Evolutionary conservation across 441 rosid species (phyloP).

Genomic region (Corymbia citriodora): DNA sequence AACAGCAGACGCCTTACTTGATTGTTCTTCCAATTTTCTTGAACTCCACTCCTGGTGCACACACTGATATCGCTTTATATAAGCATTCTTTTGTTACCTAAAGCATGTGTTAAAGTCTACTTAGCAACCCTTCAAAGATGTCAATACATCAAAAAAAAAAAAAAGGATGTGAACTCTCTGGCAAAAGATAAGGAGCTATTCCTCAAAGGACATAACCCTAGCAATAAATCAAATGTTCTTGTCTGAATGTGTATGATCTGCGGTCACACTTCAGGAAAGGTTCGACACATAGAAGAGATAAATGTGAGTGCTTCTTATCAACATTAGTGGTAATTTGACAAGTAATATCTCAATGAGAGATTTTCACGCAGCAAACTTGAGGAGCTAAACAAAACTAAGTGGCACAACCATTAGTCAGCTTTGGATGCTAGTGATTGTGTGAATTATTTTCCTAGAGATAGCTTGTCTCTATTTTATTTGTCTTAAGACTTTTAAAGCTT

Average conservation of each 20-base stretch:
- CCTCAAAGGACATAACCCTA: not conserved
- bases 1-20: slow-evolving; percentile 48
- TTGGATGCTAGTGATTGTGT: not conserved
- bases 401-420: not conserved
- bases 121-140: not conserved
- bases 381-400: not conserved
- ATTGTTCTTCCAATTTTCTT: slow-evolving; percentile 83
- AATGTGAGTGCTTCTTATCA: not conserved
- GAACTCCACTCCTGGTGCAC: slow-evolving; percentile 78
- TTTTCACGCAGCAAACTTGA: not conserved
- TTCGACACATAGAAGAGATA: not conserved
- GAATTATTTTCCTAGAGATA: not conserved
- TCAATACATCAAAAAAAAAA: not conserved
- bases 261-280: not conserved
- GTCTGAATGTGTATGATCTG: not conserved
- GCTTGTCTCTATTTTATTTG: not conserved
- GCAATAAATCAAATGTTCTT: not conserved
- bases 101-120: slow-evolving; percentile 13
- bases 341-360: not conserved
- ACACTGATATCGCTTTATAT: slow-evolving; percentile 69
- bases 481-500: not conserved
- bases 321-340: not conserved
- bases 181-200: not conserved
- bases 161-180: not conserved
- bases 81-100: slow-evolving; percentile 91